These are phyloP conservation scores for Trichoderma lentiforme DNA, from an alignment of 2,329 filamentous ascomycete species.

Conservation along the genomic window DNA sequence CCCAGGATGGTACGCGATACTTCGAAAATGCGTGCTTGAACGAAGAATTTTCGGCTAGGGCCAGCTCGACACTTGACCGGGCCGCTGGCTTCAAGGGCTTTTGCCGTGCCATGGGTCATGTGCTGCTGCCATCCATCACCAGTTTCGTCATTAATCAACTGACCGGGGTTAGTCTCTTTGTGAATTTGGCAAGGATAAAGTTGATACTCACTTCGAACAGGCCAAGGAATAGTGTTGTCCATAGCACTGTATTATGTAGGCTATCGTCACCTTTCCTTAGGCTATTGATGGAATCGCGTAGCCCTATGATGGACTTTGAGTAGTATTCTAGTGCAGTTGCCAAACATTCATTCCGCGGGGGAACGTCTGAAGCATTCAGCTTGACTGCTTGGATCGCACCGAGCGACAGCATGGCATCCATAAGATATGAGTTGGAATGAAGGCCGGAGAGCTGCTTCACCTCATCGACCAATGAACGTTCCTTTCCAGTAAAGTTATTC, in stretches of 20 bases:
- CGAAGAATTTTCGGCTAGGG: conserved; percentile 28
- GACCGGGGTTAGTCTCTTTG: neutral
- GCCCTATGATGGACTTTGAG: conserved; percentile 25
- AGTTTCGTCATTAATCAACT: conserved; percentile 34
- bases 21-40: conserved; percentile 29
- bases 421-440: conserved; percentile 21
- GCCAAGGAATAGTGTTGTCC: conserved; percentile 34
- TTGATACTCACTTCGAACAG: conserved; percentile 32
- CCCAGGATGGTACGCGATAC: conserved; percentile 27
- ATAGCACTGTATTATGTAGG: conserved; percentile 25
- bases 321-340: conserved; percentile 27
- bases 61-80: conserved; percentile 26
- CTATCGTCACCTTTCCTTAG: neutral
- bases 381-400: conserved; percentile 33
- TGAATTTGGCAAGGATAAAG: no score
- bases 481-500: conserved; percentile 29
- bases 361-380: conserved; percentile 9
- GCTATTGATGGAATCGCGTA: conserved; percentile 23
- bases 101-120: conserved; percentile 34
- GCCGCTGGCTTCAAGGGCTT: conserved; percentile 30
- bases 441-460: conserved; percentile 23
- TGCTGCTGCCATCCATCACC: conserved; percentile 35
- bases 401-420: conserved; percentile 30
- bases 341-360: neutral
- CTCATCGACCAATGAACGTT: conserved; percentile 21